Evolutionary conservation across 2,329 filamentous ascomycete species (phyloP), one percentile per base, ranked within the genome.

Genomic region (Polychaeton citri): DNA sequence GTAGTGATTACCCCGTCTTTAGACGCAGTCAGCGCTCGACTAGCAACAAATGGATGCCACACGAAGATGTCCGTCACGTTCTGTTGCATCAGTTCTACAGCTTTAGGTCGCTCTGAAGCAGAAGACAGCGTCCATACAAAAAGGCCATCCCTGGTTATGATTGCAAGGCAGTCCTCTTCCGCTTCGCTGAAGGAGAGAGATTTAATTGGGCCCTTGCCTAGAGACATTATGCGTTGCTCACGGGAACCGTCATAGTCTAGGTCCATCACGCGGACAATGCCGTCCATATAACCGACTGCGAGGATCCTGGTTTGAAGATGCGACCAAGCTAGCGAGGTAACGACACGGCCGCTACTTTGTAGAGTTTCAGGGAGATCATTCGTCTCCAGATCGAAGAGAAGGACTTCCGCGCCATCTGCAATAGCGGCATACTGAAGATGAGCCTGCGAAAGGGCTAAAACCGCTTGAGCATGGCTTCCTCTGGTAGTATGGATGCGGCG

Each of bases 231-330:
- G 5, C 12, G 12, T 28, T 28, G 24, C 7, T 28, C 12, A 10
- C 12, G 15, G 15, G 15, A 5, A 15, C 12, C 12, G 24, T 28
- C 24, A 12, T 15, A 15, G 3, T 7, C 24, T 7, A 28, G 24
- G 24, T 28, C 15, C 15, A 15, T 7, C 24, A 28, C 24, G 28
- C 24, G 13, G 5, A 43, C 21, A 9, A 16, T 38, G 12, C 44
- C 44, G 35, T 45, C 43, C 16, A 45, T 37, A 9, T 28, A 19
- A 21, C 43, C 44, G 7, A 20, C 20, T 7, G 43, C 44, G n/a
- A 47, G 12, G 12, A 35, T 10, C 19, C 36, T 30, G 8, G 30
- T 10, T 21, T 36, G 10, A 10, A 26, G 21, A n/a, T 15, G 35
- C 5, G 34, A 35, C 41, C 41, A 47, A 5, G 38, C 24, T 4